Conservation (phyloP, 1,139 yeast genomes). For the Schwanniomyces etchellsii region DNA sequence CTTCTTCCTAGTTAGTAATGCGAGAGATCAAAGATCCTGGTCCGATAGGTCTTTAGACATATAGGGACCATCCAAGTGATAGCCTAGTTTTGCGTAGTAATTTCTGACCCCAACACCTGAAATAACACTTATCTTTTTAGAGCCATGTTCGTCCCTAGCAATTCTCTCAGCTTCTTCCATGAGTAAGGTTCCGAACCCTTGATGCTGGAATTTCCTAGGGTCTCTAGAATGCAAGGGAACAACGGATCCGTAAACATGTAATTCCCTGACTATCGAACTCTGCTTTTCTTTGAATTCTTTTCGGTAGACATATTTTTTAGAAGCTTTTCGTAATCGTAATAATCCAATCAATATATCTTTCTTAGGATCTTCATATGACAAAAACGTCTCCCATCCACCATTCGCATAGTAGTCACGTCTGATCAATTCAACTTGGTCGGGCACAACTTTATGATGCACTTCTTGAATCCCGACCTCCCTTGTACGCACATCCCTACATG, state of each 20-base stretch:
- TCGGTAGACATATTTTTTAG: constrained; percentile 84
- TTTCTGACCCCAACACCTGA: constrained; percentile 98
- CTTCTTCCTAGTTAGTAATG: too few species aligned
- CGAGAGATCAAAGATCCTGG: too few species aligned
- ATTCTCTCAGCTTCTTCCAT: constrained; percentile 99
- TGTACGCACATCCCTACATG: constrained; percentile 96
- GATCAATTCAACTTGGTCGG: constrained; percentile 93
- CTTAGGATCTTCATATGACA: constrained; percentile 95
- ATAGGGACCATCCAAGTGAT: constrained; percentile 89
- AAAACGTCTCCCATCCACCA: constrained; percentile 98
- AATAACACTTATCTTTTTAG: constrained; percentile 84
- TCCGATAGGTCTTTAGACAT: constrained; percentile 85
- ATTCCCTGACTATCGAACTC: constrained; percentile 89
- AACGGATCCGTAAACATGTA: constrained; percentile 96
- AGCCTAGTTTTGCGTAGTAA: constrained; percentile 88
- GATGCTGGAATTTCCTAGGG: constrained; percentile 97
- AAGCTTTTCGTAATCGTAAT: constrained; percentile 80
- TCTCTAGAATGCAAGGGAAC: constrained; percentile 97
- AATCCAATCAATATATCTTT: constrained; percentile 93
- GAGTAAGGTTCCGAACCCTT: constrained; percentile 93
- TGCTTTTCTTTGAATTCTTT: constrained; percentile 82
- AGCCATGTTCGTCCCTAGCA: constrained; percentile 92
- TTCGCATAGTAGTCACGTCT: constrained; percentile 96
- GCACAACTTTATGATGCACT: constrained; percentile 94
- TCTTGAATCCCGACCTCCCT: constrained; percentile 99